These are phyloP conservation scores for Poronia punctata DNA, from an alignment of 495 filamentous ascomycete species.

Conservation along the genomic window DNA sequence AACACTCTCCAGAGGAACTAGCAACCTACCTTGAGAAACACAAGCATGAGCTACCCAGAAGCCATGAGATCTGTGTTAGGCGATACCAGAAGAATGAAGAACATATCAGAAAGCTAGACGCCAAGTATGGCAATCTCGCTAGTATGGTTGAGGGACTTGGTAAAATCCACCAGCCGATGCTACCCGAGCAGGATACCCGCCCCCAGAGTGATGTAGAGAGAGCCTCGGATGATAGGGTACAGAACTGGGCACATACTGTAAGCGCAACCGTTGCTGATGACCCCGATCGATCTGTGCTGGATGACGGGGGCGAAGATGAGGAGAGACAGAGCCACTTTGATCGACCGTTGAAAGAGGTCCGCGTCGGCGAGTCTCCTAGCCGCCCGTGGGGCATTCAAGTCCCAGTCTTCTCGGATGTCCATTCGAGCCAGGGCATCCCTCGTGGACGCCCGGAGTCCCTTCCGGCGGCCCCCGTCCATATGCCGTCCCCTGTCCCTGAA, in stretches of 20 bases:
- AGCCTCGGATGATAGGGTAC: constrained; percentile 56
- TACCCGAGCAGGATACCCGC: constrained; percentile 55
- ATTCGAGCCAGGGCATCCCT: constrained; percentile 17
- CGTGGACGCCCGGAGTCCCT: constrained; percentile 32
- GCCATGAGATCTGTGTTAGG: constrained; percentile 82
- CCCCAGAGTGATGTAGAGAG: constrained; percentile 37
- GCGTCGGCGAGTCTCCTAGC: constrained; percentile 83
- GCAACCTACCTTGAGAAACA: constrained; percentile 84
- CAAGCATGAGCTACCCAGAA: constrained; percentile 85
- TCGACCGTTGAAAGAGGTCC: constrained; percentile 69
- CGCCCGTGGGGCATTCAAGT: constrained; percentile 86
- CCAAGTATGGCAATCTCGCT: constrained; percentile 82
- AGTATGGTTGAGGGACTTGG: constrained; percentile 87
- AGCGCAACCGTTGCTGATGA: constrained; percentile 32
- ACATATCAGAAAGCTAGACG: constrained; percentile 76
- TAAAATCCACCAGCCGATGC: constrained; percentile 71
- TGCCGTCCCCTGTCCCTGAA: constrained; percentile 21
- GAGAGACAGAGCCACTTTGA: constrained; percentile 63
- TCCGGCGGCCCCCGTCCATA: constrained; percentile 32
- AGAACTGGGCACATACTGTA: constrained; percentile 74
- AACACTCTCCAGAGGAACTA: constrained; percentile 86
- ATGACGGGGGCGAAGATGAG: constrained; percentile 34
- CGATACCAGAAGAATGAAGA: constrained; percentile 78
- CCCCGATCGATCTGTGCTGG: constrained; percentile 26
- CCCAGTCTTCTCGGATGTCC: constrained; percentile 43